Evolutionary conservation across 1,139 yeast genomes (phyloP).

Genomic region (Magnusiomyces starmeri): DNA sequence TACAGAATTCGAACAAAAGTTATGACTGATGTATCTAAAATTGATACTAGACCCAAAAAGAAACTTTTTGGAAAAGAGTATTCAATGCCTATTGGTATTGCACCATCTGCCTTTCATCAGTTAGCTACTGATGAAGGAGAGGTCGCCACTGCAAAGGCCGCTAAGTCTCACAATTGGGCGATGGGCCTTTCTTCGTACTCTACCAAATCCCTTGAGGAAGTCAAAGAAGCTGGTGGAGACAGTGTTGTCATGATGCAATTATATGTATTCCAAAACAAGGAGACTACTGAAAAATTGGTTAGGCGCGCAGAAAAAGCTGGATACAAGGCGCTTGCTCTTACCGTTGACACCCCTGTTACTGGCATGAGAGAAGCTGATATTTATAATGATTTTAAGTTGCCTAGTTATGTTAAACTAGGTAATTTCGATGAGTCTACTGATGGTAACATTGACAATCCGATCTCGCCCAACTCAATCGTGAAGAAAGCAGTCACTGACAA

Average conservation of each 20-base stretch:
- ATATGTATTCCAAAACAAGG: constrained; percentile 41
- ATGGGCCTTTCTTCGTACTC: constrained; percentile 35
- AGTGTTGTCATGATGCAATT: constrained; percentile 36
- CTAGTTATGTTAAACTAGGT: constrained; percentile 30
- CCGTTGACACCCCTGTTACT: constrained; percentile 61
- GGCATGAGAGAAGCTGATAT: constrained; percentile 57
- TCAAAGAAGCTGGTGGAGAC: constrained; percentile 30
- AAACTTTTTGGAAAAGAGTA: constrained; percentile 39
- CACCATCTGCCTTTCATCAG: constrained; percentile 61
- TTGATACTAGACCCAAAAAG: constrained; percentile 34
- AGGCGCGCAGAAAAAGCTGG: constrained; percentile 48
- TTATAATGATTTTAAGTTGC: constrained; percentile 41
- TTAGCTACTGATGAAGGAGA: constrained; percentile 63
- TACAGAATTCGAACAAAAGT: constrained; percentile 41
- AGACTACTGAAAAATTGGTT: constrained; percentile 42
- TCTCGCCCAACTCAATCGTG: constrained; percentile 18
- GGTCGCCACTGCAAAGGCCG: constrained; percentile 36
- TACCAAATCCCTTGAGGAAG: constrained; percentile 30
- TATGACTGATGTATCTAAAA: constrained; percentile 37
- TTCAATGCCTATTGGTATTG: constrained; percentile 52
- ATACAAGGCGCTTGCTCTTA: constrained; percentile 51
- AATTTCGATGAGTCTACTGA: constrained; percentile 25
- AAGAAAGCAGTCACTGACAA: constrained; percentile 5
- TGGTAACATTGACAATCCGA: constrained; percentile 30
- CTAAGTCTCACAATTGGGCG: constrained; percentile 29